A percentile compares a stretch with the other conserved stretches of the same genome.
phyloP scores from a whole-genome alignment of 768 basidiomycete species.

The Exidia glandulosa region DNA sequence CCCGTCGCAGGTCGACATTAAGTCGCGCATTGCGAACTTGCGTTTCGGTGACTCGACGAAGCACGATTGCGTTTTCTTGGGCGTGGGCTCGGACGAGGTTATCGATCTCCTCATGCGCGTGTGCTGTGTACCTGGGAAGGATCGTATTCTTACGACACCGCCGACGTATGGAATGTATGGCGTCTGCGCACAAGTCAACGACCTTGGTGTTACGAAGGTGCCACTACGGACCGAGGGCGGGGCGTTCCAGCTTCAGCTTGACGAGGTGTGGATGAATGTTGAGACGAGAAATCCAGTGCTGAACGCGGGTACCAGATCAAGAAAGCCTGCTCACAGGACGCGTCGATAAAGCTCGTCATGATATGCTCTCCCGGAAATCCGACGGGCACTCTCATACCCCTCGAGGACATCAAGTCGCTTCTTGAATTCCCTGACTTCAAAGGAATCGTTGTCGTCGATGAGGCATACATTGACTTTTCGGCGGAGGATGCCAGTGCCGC shows the following conservation, averaged over 20 bases:
- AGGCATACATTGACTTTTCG: constrained; percentile 95
- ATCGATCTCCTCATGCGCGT: constrained; percentile 92
- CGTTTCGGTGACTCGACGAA: constrained; percentile 46
- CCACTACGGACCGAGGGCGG: constrained; percentile 74
- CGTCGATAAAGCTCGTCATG: constrained; percentile 82
- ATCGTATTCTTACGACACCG: constrained; percentile 80
- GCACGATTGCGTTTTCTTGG: constrained; percentile 70
- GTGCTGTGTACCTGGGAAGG: constrained; percentile 64
- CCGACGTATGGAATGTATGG: constrained; percentile 98
- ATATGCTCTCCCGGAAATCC: constrained; percentile 97
- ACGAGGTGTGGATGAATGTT: constrained; percentile 54
- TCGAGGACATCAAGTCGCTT: constrained; percentile 53
- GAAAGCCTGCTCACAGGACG: constrained; percentile 52
- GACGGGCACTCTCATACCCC: constrained; percentile 76
- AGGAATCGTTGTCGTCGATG: constrained; percentile 89
- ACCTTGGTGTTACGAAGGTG: constrained; percentile 70
- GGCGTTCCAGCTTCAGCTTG: constrained; percentile 65
- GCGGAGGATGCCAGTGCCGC: constrained; percentile 50
- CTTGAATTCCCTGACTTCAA: constrained; percentile 74
- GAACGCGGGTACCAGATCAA: constrained; percentile 37
- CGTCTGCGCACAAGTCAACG: constrained; percentile 93
- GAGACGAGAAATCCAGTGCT: background rate
- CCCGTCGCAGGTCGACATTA: constrained; percentile 75
- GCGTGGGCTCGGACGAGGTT: constrained; percentile 94
- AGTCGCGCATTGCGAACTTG: constrained; percentile 59